Evolutionary conservation across 1,139 yeast genomes (phyloP).

Genomic region (Diutina neorugosa): DNA sequence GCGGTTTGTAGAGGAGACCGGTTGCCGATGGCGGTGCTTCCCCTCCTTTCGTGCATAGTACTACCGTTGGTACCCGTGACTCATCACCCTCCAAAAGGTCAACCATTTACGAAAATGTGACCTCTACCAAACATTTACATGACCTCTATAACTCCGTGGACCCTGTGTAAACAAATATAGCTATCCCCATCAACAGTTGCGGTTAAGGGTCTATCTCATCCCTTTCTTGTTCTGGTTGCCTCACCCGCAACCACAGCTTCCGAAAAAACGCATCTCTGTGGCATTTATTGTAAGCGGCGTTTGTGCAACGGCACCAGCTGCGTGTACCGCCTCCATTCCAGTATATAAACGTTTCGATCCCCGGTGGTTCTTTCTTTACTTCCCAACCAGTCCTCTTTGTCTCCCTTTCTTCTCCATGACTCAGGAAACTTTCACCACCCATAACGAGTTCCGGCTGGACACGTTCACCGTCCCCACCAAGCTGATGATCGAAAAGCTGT

Average conservation of each 20-base stretch:
- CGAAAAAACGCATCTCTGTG: not conserved
- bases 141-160: no score
- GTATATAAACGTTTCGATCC: not conserved
- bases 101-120: no score
- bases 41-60: not conserved
- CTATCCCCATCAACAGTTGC: no score
- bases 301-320: not conserved
- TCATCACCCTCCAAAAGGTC: no score
- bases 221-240: not conserved
- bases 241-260: not conserved
- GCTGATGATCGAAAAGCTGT: constrained; percentile 50
- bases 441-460: constrained; percentile 67
- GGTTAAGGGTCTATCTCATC: not conserved
- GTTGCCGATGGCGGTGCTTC: not conserved
- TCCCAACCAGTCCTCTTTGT: not conserved
- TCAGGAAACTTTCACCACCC: constrained; percentile 18
- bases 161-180: no score
- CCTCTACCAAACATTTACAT: no score
- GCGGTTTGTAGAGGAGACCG: not conserved
- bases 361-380: not conserved
- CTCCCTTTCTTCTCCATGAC: constrained; percentile 8
- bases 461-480: constrained; percentile 88
- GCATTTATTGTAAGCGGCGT: not conserved
- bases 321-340: not conserved
- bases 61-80: not conserved